phyloP scores from a whole-genome alignment of 768 basidiomycete genomes.

The Mycena pura region DNA sequence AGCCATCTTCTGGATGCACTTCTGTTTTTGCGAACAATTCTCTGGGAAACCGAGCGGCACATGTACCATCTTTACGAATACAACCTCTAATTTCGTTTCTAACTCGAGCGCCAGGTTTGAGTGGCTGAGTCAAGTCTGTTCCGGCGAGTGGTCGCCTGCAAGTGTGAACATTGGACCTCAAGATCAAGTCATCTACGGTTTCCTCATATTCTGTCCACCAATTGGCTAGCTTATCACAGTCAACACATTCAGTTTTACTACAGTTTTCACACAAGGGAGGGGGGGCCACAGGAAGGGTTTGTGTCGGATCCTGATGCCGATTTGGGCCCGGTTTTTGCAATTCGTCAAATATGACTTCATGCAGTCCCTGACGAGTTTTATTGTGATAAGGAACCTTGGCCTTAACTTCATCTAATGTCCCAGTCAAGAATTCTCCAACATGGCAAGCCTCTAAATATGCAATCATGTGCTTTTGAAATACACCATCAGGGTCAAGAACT shows the following conservation, averaged over 20 bases:
- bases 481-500: background rate
- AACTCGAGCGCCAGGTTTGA: background rate
- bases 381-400: background rate
- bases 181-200: constrained; percentile 26
- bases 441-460: constrained; percentile 1
- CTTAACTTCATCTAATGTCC: constrained; percentile 23
- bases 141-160: constrained; percentile 1
- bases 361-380: no score
- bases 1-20: constrained; percentile 22
- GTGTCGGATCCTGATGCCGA: constrained; percentile 23
- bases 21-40: constrained; percentile 2
- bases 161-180: constrained; percentile 27
- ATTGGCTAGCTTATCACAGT: background rate
- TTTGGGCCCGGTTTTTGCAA: no score
- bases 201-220: constrained; percentile 21
- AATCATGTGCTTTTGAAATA: constrained; percentile 11
- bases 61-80: constrained; percentile 10
- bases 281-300: constrained; percentile 26
- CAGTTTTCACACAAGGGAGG: constrained; percentile 2
- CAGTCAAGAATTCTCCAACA: constrained; percentile 21
- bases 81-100: constrained; percentile 11
- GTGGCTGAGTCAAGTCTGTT: background rate
- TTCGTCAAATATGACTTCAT: no score
- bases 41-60: constrained; percentile 32
- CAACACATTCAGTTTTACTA: background rate